Evolutionary conservation across 2,329 filamentous ascomycete genomes (phyloP), one percentile per base, ranked within the genome.

Genomic region (Colletotrichum euphorbiae): DNA sequence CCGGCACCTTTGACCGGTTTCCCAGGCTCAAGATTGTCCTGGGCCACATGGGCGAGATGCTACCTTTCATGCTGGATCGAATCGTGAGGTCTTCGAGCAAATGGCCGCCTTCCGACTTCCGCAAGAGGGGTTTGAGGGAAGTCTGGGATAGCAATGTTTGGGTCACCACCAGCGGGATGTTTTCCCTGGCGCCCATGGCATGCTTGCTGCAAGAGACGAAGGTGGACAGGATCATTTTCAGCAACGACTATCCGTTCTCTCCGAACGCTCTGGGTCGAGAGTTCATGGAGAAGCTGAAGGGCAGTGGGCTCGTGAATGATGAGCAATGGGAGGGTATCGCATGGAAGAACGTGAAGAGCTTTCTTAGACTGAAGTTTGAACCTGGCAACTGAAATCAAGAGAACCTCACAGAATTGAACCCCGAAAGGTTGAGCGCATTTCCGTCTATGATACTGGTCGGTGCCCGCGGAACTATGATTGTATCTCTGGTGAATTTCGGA

Each of bases 121-220:
- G 75, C 62, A 66, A 75, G 65, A 71, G 80, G 3, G 74, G 76
- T 0, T 82, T 89, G 51, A 73, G 76, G 12, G 78, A 85, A 11
- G 84, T 88, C 1, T 90, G 84, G 80, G 80, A 84, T 46, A 75
- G 81, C 67, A 89, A 89, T 62, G 76, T 89, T 8, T 89, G 84
- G 82, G 74, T 89, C 24, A 88, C 86, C 0, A 88, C 86, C 2
- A 84, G 81, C 62, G 87, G 87, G 3, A 81, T 84, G 68, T 87
- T 84, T 73, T 81, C 81, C 43, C 68, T 88, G 15, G 79, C 77
- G 63, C 83, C 81, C 4, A 73, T 89, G 77, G 80, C 80, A 2
- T 81, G 77, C 55, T 72, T 84, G 9, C 60, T 84, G 48, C 71
- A 80, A 63, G 82, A 81, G 8, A 85, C 81, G 1, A 79, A 77